A percentile compares a stretch with the other conserved stretches of the same genome.
phyloP scores from a whole-genome alignment of 2,329 filamentous ascomycete species.

The Scytalidium sp. region DNA sequence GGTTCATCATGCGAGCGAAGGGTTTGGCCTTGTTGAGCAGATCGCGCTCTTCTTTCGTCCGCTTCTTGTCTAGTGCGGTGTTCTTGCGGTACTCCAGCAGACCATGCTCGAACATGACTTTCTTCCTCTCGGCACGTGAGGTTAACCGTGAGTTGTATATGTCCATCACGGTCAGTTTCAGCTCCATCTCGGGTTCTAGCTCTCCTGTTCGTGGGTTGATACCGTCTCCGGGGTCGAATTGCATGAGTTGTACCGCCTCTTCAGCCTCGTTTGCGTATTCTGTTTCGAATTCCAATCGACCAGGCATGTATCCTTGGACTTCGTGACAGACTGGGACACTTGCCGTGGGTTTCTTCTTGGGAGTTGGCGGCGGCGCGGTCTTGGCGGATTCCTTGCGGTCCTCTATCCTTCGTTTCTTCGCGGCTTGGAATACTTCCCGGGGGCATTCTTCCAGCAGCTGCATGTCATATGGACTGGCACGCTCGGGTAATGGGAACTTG shows the following conservation, averaged over 20 bases:
- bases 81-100: slow-evolving; percentile 93
- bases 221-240: slow-evolving; percentile 94
- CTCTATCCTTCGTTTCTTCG: slow-evolving; percentile 92
- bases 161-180: slow-evolving; percentile 97
- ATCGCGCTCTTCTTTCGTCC: slow-evolving; percentile 92
- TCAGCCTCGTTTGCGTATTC: slow-evolving; percentile 98
- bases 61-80: slow-evolving; percentile 84
- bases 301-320: slow-evolving; percentile 98
- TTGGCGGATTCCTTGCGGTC: slow-evolving; percentile 85
- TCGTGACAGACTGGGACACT: slow-evolving; percentile 96
- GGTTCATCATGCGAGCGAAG: slow-evolving; percentile 95
- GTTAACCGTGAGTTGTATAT: slow-evolving; percentile 95
- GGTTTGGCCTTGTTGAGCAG: slow-evolving; percentile 91
- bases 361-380: slow-evolving; percentile 75
- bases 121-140: slow-evolving; percentile 88
- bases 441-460: slow-evolving; percentile 76
- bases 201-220: slow-evolving; percentile 81
- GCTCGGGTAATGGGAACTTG: slow-evolving; percentile 81
- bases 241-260: slow-evolving; percentile 97
- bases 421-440: slow-evolving; percentile 86
- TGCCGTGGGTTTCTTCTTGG: slow-evolving; percentile 93
- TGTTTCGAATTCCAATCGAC: slow-evolving; percentile 93
- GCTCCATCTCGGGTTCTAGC: slow-evolving; percentile 91
- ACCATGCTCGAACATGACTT: slow-evolving; percentile 93
- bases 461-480: slow-evolving; percentile 79